Base-by-base conservation (phyloP, 148 eudicot genomes). In the Camellia sinensis region DNA sequence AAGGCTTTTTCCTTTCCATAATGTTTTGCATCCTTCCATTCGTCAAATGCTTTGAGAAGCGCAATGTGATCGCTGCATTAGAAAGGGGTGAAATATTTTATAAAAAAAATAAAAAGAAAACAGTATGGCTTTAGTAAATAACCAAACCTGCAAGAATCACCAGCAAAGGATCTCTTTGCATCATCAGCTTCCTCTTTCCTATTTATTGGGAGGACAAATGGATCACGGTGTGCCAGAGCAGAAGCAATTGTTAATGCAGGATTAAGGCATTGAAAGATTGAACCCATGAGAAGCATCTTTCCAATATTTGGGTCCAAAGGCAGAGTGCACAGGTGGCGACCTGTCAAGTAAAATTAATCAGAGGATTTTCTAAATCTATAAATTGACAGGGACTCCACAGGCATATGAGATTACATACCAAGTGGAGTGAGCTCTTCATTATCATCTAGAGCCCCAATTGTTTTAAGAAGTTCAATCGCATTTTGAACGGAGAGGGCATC, bases 251-350 rank as follows among this genome's bases (percentile, higher is more conserved):
- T 88, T 73, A 94, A 82, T 13, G 98, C 95, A 72, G 99, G 99
- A 88, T 87, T 87, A 53, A 96, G 86, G 84, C 99, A 96, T 75
- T 94, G 97, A 82, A 96, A 96, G 71, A 96, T 90, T 54, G 98
- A 90, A 41, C 99, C 98, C 97, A 96, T 90, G 78, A 94, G 94
- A 82, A 96, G 97, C 99, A 96, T 94, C 84, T 96, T 96, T 76
- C 99, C 98, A 73, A 96, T 96, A 87, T 91, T 92, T 71, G 98
- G 99, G 80, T 96, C 98, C 94, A 89, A 80, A 50, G 92, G 92
- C 57, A 95, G 87, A 85, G 93, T 92, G 83, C 93, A 90, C 60
- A 96, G 90, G 83, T 96, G 99, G 41, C 89, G 84, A 44, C 98
- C 98, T 95, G 96, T 81, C 52, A 73, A 81, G 80, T 57, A 54